Conservation (phyloP, 257 asterid genomes). For the Solanum sitiens region DNA sequence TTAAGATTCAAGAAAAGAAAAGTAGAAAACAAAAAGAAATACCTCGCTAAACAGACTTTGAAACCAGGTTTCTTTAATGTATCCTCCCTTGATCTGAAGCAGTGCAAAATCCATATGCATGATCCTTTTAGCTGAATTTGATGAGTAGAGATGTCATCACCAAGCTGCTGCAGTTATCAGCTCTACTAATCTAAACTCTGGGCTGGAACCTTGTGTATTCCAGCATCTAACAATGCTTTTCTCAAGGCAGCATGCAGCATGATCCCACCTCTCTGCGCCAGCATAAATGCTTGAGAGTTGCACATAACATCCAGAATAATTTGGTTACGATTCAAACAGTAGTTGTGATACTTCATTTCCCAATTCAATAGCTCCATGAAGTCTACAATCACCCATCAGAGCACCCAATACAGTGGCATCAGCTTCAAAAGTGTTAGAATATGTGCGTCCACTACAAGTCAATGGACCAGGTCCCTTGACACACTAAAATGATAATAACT, state of each 20-base stretch:
- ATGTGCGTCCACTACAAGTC: too few species aligned
- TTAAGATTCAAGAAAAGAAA: background rate
- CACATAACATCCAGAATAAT: conserved; percentile 40
- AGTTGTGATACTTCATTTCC: conserved; percentile 24
- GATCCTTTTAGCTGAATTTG: background rate
- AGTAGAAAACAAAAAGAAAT: background rate
- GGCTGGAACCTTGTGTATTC: conserved; percentile 64
- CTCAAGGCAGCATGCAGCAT: conserved; percentile 39
- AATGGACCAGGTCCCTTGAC: too few species aligned
- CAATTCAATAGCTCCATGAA: too few species aligned
- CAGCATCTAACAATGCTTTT: conserved; percentile 49
- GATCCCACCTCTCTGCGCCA: conserved; percentile 53
- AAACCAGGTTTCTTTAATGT: background rate
- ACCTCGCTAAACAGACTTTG: background rate
- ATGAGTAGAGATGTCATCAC: background rate
- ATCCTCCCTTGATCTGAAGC: background rate
- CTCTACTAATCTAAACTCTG: conserved; percentile 25
- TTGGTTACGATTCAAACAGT: background rate
- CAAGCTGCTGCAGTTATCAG: background rate
- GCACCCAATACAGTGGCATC: too few species aligned
- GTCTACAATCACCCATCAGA: too few species aligned
- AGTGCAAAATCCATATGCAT: background rate
- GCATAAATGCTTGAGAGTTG: conserved; percentile 69
- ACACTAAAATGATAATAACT: too few species aligned
- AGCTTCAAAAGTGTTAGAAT: too few species aligned